Percentiles rank a stretch among this genome's conserved stretches.
Conservation (phyloP, 2,329 filamentous ascomycete species). For the Botrytis hyacinthi region DNA sequence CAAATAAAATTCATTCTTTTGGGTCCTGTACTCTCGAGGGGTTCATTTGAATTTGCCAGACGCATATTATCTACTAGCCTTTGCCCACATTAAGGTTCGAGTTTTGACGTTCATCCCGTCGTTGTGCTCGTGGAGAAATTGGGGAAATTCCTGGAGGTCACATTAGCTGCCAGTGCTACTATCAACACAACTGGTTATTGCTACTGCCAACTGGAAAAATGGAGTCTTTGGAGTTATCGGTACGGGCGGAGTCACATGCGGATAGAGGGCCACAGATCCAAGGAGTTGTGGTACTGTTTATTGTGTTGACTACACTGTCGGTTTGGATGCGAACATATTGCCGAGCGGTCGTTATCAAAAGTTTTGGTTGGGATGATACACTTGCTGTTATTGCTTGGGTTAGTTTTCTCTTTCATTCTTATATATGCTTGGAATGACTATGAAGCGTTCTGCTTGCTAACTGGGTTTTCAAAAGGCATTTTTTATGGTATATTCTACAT, state of each 20-base stretch:
- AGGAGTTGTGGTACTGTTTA: conserved; percentile 41
- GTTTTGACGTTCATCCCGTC: not conserved
- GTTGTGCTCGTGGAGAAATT: not conserved
- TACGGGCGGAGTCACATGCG: not conserved
- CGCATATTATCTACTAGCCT: not conserved
- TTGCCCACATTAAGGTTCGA: not conserved
- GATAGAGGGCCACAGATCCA: conserved; percentile 33
- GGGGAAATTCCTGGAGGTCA: conserved; percentile 2
- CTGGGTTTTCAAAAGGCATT: conserved; percentile 25
- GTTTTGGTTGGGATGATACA: conserved; percentile 34
- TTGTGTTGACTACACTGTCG: conserved; percentile 39
- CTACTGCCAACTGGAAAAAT: not conserved
- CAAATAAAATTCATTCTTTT: conserved; percentile 6
- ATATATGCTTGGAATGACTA: not conserved
- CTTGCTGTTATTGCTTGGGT: conserved; percentile 20
- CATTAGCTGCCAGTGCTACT: not conserved
- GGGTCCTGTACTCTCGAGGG: not conserved
- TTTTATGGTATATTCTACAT: conserved; percentile 31
- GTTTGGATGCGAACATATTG: conserved; percentile 32
- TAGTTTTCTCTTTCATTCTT: not conserved
- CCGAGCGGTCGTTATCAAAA: conserved; percentile 30
- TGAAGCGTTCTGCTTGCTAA: not conserved
- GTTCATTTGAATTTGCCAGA: not conserved
- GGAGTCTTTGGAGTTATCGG: conserved; percentile 1
- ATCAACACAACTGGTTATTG: conserved; percentile 1